Conservation (phyloP, 2,329 filamentous ascomycete genomes). For the Rhynchosporium agropyri region DNA sequence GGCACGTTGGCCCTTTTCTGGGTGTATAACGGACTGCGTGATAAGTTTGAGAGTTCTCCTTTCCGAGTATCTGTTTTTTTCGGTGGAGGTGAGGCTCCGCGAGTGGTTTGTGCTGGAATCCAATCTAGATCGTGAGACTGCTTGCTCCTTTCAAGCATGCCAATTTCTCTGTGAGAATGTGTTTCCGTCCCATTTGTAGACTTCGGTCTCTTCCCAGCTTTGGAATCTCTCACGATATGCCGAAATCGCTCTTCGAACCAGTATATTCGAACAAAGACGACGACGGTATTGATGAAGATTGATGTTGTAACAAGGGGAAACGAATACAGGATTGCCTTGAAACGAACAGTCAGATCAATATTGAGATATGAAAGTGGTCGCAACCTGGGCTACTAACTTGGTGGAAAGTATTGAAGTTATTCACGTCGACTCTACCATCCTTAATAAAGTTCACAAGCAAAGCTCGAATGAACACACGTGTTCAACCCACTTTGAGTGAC, state of each 20-base stretch:
- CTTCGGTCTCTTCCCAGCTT: conserved; percentile 64
- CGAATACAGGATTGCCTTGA: conserved; percentile 73
- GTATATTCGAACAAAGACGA: conserved; percentile 90
- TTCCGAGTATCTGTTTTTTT: not conserved
- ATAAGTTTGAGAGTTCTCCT: not conserved
- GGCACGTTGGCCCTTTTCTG: conserved; percentile 68
- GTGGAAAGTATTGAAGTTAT: conserved; percentile 69
- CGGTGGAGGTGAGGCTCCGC: not conserved
- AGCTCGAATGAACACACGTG: conserved; percentile 47
- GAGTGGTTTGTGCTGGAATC: not conserved
- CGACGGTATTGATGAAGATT: conserved; percentile 79
- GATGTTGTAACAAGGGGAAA: conserved; percentile 76
- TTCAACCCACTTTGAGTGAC: conserved; percentile 95
- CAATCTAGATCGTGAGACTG: not conserved
- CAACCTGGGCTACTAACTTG: conserved; percentile 75
- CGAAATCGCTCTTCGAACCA: conserved; percentile 99
- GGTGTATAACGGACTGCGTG: conserved; percentile 76
- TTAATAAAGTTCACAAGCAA: not conserved
- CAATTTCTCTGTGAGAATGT: conserved; percentile 48
- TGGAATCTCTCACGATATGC: conserved; percentile 74
- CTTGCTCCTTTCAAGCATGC: conserved; percentile 54
- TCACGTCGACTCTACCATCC: conserved; percentile 64
- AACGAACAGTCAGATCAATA: conserved; percentile 63
- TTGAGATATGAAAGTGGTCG: conserved; percentile 69
- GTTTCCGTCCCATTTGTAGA: conserved; percentile 59